A percentile compares a stretch with the other conserved stretches of the same genome.
phyloP scores from a whole-genome alignment of 805 yeast species.

The Kazachstania martiniae region DNA sequence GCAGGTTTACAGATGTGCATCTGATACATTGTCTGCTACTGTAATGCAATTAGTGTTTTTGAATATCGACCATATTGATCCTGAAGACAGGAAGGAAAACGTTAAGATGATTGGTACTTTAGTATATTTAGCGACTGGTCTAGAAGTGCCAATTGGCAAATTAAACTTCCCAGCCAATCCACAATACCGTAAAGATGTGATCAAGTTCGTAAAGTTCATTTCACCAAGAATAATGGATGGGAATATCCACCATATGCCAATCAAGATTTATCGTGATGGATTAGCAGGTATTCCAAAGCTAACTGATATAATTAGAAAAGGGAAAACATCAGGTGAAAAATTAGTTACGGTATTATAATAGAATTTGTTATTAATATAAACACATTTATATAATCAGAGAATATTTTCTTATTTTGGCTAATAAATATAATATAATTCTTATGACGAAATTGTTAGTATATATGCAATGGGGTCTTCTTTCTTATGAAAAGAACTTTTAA shows the following conservation, averaged over 20 bases:
- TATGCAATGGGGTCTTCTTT: no score
- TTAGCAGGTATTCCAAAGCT: slow-evolving; percentile 20
- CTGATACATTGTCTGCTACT: slow-evolving; percentile 24
- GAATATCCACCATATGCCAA: slow-evolving; percentile 24
- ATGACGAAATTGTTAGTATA: no score
- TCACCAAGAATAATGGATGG: slow-evolving; percentile 18
- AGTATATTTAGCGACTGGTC: slow-evolving; percentile 31
- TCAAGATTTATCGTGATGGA: slow-evolving; percentile 23
- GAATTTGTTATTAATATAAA: background rate
- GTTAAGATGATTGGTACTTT: slow-evolving; percentile 28
- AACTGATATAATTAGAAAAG: slow-evolving; percentile 16
- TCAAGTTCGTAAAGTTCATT: slow-evolving; percentile 20
- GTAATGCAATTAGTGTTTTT: slow-evolving; percentile 28
- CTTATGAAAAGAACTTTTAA: slow-evolving; percentile 18
- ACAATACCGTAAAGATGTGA: slow-evolving; percentile 16
- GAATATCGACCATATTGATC: slow-evolving; percentile 16
- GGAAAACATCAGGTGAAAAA: slow-evolving; percentile 24
- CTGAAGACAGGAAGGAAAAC: slow-evolving; percentile 23
- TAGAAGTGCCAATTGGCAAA: slow-evolving; percentile 24
- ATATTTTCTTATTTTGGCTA: no score
- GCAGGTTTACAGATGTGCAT: slow-evolving; percentile 26
- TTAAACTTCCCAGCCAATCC: slow-evolving; percentile 15
- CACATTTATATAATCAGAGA: background rate
- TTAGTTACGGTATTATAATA: slow-evolving; percentile 11
- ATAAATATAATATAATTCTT: no score